Evolutionary conservation across 345 rosid species (phyloP).

Genomic region (Triadica sebifera): DNA sequence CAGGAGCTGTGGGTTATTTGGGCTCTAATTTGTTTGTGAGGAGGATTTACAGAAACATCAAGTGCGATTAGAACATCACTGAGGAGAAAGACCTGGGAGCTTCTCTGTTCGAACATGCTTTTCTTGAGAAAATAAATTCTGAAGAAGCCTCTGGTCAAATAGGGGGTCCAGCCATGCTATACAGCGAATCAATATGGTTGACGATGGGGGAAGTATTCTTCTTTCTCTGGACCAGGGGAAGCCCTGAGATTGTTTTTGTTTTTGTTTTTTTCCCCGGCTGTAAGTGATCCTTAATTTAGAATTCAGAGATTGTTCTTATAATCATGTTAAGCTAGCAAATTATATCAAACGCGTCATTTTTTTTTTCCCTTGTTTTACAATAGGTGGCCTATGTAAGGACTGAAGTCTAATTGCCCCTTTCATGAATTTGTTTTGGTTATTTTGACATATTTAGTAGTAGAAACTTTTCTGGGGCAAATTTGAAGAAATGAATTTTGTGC

Average conservation of each 20-base stretch:
- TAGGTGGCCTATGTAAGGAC: slow-evolving; percentile 8
- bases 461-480: slow-evolving; percentile 14
- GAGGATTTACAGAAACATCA: slow-evolving; percentile 96
- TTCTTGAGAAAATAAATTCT: slow-evolving; percentile 23
- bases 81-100: slow-evolving; percentile 19
- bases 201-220: slow-evolving; percentile 31
- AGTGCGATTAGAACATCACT: slow-evolving; percentile 59
- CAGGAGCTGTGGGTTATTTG: slow-evolving; percentile 93
- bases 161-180: slow-evolving; percentile 14
- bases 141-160: slow-evolving; percentile 32
- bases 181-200: slow-evolving; percentile 29
- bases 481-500: slow-evolving; percentile 26
- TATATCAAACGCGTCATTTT: slow-evolving; percentile 15
- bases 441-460: slow-evolving; percentile 19
- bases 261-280: slow-evolving; percentile 33
- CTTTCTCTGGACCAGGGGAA: slow-evolving; percentile 33
- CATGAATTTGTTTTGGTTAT: slow-evolving; percentile 13
- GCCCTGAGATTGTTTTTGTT: slow-evolving; percentile 35
- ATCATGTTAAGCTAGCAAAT: slow-evolving; percentile 39
- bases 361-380: slow-evolving; percentile 1
- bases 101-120: slow-evolving; percentile 27
- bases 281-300: slow-evolving; percentile 49
- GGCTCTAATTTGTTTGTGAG: slow-evolving; percentile 92
- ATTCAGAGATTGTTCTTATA: slow-evolving; percentile 47
- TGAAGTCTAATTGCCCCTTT: neutral